Base-by-base conservation (phyloP, 1,284 basidiomycete species). In the Irpex sp. region DNA sequence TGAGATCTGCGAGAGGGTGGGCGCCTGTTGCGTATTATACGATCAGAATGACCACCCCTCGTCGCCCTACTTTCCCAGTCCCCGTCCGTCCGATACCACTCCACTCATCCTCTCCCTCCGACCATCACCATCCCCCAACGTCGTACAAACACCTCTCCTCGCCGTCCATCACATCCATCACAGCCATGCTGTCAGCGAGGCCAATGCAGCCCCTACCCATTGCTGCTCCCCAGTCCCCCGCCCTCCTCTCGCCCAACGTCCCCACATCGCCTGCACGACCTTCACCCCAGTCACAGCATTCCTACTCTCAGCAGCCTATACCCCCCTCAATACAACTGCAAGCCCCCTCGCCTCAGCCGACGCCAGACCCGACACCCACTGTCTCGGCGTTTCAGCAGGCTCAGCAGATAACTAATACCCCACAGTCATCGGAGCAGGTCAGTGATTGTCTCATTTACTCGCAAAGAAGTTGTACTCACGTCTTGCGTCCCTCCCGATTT, bases 111-210 rank as follows among this genome's bases (percentile, higher is more conserved):
- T 64, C 60, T 62, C 65, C 26, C 54, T 55, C 54, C 26, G 19
- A 55, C 54, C 54, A 55, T 55, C 54, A 55, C 26, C 54, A 55
- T 55, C 54, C 37, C 63, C 63, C 56, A n/a, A 58, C 31, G 13
- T 58, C 57, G 37, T 21, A 15, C 37, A 9, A 11, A 13, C 15
- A 9, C 8, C 36, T 40, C 36, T 15, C 54, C 40, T 54, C 62
- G 58, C 66, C 59, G 13, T 40, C 49, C 48, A 40, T 66, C 59
- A 59, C 26, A 13, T 57, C 54, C 52, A 48, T 40, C 51, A 59
- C 57, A 36, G 52, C 65, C 51, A 83, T 83, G 82, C 75, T 83
- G 63, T 82, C 81, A 21, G 74, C 79, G 31, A 74, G 70, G 40
- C 77, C 81, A 49, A 77, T 81, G 73, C 74, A 76, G 38, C 73